Evolutionary conservation across 352 stramenopile species (phyloP), one percentile per base, ranked within the genome.

Genomic region (Phytophthora nicotianae): DNA sequence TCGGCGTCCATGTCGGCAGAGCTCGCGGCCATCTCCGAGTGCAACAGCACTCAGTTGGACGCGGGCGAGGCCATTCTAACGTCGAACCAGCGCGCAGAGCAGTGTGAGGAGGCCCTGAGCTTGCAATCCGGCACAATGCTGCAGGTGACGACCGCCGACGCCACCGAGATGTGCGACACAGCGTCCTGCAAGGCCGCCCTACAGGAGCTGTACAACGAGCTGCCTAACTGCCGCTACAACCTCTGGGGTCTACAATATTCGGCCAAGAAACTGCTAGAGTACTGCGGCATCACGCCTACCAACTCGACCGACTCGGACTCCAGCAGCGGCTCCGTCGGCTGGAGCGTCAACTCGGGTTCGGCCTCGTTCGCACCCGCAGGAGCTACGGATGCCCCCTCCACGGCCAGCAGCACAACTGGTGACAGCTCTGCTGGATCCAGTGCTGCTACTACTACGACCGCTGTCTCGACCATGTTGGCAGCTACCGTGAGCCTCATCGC

Each of bases 181-280:
- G 27, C 70, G 19, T 67, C 77, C 10, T 92, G 83, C 57, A 79
- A 45, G 19, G 63, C 67, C 2, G 79, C 81, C 56, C 75, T 90
- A n/a, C 64, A 85, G 56, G 50, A 70, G 27, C 68, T 92, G 19
- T 90, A 91, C 74, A 74, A 73, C 47, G 58, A 40, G 48, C 59
- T 93, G 53, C 81, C 83, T 7, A 65, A 88, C 45, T 93, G 83
- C 62, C 73, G 69, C 23, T 90, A 81, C 68, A 41, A 79, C 21
- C 67, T 81, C 59, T 84, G 70, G 77, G 70, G 67, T 0, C 62
- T 88, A 50, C 70, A 82, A 54, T 72, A 77, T 42, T 63, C 70
- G 45, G 59, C 72, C 23, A 63, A 65, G 55, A 58, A 63, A 33
- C 55, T 85, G 41, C 78, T 91, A 29, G 47, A 74, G 41, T 79